phyloP scores from a whole-genome alignment of 257 asterid species.

The Salvia rosmarinus region DNA sequence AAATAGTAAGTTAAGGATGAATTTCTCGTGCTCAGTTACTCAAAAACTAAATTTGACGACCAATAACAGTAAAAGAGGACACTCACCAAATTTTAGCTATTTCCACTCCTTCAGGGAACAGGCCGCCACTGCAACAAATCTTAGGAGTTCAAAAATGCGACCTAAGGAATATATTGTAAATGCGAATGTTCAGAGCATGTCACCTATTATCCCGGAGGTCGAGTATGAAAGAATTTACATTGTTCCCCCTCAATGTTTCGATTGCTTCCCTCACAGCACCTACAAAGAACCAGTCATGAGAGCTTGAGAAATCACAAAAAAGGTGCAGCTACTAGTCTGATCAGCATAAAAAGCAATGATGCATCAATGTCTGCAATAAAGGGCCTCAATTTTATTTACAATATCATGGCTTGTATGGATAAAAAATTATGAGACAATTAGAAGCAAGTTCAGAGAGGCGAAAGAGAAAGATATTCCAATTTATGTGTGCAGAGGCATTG shows the following conservation, averaged over 20 bases:
- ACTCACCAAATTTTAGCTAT: slow-evolving; percentile 98
- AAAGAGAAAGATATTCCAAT: slow-evolving; percentile 16
- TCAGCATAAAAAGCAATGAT: neutral
- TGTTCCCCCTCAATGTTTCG: slow-evolving; percentile 71
- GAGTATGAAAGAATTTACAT: slow-evolving; percentile 81
- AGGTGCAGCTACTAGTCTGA: neutral
- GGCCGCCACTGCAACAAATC: slow-evolving; percentile 86
- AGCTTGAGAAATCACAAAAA: slow-evolving; percentile 5
- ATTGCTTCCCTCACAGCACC: slow-evolving; percentile 95
- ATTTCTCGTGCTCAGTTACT: neutral
- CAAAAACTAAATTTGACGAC: neutral
- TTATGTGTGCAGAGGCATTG: slow-evolving; percentile 6
- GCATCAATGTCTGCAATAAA: no score
- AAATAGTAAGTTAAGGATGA: neutral
- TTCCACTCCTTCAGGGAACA: slow-evolving; percentile 99
- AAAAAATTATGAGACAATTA: neutral
- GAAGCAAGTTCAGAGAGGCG: slow-evolving; percentile 4
- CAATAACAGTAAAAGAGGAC: neutral
- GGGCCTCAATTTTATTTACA: neutral
- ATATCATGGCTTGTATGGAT: slow-evolving; percentile 19
- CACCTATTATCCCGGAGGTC: slow-evolving; percentile 98
- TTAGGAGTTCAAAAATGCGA: slow-evolving; percentile 39
- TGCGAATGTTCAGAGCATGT: slow-evolving; percentile 39
- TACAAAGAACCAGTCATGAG: slow-evolving; percentile 31
- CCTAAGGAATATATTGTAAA: slow-evolving; percentile 6